Conservation (phyloP, 805 yeast genomes). For the Nakazawaea siamensis region DNA sequence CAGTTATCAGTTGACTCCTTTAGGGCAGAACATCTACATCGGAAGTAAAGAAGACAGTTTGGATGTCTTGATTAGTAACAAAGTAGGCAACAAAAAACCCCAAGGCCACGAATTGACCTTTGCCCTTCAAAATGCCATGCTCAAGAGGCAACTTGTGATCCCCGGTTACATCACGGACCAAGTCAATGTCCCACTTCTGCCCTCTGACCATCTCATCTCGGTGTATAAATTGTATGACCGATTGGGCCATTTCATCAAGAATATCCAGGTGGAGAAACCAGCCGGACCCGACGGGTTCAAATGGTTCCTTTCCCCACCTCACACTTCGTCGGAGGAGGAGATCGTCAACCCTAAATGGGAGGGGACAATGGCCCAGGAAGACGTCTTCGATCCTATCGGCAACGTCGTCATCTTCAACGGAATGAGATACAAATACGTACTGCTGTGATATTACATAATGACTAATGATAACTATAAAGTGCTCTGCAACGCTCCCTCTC, state of each 20-base stretch:
- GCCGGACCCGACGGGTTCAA: neutral
- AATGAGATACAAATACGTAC: neutral
- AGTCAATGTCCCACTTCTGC: no score
- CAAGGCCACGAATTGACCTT: no score
- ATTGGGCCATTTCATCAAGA: slow-evolving; percentile 6
- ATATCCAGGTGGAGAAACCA: slow-evolving; percentile 1
- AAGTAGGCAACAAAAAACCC: no score
- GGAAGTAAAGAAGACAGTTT: neutral
- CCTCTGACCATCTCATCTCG: no score
- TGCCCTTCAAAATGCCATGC: no score
- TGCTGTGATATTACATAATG: neutral
- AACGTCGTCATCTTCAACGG: slow-evolving; percentile 9
- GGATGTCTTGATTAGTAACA: no score
- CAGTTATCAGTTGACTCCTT: neutral
- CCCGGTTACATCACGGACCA: no score
- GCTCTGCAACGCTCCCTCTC: slow-evolving; percentile 9
- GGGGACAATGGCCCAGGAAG: slow-evolving; percentile 2
- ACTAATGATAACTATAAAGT: neutral
- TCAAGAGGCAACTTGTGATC: no score
- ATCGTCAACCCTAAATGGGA: slow-evolving; percentile 1
- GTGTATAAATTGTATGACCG: slow-evolving; percentile 8
- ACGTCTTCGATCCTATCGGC: slow-evolving; percentile 1
- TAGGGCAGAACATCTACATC: neutral
- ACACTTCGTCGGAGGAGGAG: no score
- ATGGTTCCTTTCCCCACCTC: no score